Conservation (phyloP, 202 grass and related monocot genomes). For the Bolboschoenoplectus hybrid region DNA sequence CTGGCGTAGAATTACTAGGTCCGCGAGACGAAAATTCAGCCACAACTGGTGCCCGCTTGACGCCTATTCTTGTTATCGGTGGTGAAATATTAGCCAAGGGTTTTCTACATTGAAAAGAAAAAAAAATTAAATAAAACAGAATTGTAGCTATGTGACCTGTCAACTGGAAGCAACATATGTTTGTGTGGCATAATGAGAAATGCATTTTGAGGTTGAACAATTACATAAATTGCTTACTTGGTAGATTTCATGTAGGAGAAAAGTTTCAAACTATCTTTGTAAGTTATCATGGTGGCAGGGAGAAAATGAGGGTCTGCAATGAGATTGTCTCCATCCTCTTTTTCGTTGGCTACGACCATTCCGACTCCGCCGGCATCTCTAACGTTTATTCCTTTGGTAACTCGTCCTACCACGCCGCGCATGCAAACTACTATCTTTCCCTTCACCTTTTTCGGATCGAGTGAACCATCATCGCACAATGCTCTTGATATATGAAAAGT, state of each 20-base stretch:
- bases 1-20: constrained; percentile 16
- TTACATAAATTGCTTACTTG: constrained; percentile 47
- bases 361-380: constrained; percentile 57
- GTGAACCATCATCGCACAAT: constrained; percentile 51
- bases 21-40: constrained; percentile 39
- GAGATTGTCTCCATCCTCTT: constrained; percentile 52
- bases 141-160: not conserved
- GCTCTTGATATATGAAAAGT: constrained; percentile 37
- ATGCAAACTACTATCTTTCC: constrained; percentile 82
- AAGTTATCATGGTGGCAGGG: constrained; percentile 57
- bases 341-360: constrained; percentile 69
- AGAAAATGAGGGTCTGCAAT: constrained; percentile 73
- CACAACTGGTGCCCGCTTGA: constrained; percentile 13
- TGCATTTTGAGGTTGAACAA: not conserved
- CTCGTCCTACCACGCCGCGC: constrained; percentile 44
- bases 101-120: not conserved
- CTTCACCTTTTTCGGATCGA: constrained; percentile 57
- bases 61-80: not conserved
- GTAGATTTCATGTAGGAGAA: constrained; percentile 53
- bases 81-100: constrained; percentile 30
- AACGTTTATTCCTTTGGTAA: constrained; percentile 60
- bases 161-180: not conserved
- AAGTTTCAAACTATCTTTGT: constrained; percentile 44
- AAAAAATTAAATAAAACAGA: not conserved
- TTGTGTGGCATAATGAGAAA: not conserved